Evolutionary conservation across 805 yeast species (phyloP).

Genomic region (Yamadazyma phyllophila): DNA sequence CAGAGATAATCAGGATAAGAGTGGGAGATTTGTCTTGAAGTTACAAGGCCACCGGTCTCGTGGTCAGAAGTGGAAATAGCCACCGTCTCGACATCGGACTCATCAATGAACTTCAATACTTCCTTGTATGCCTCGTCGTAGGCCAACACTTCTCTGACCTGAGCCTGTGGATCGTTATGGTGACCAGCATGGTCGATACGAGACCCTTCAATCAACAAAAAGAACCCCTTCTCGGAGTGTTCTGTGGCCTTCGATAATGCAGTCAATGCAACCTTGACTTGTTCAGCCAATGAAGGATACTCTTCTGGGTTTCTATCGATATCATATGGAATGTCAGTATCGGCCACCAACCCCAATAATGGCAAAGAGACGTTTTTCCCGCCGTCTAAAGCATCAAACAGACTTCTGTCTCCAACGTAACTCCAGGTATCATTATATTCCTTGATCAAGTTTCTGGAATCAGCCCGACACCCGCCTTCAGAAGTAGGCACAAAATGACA

Average conservation of each 20-base stretch:
- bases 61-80: slow-evolving; percentile 86
- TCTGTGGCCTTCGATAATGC: slow-evolving; percentile 65
- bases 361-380: slow-evolving; percentile 73
- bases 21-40: slow-evolving; percentile 70
- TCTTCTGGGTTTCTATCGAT: slow-evolving; percentile 62
- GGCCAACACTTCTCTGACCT: slow-evolving; percentile 84
- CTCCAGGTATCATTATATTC: slow-evolving; percentile 58
- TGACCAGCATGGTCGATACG: slow-evolving; percentile 96
- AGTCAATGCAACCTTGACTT: slow-evolving; percentile 68
- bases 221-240: slow-evolving; percentile 79
- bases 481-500: slow-evolving; percentile 66
- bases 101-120: slow-evolving; percentile 65
- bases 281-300: slow-evolving; percentile 78
- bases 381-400: slow-evolving; percentile 51
- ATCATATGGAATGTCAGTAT: slow-evolving; percentile 78
- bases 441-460: slow-evolving; percentile 61
- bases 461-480: slow-evolving; percentile 66
- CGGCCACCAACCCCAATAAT: slow-evolving; percentile 70
- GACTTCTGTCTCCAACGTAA: slow-evolving; percentile 55
- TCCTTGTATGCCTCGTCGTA: slow-evolving; percentile 77
- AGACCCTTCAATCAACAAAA: slow-evolving; percentile 83
- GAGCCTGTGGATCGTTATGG: slow-evolving; percentile 89
- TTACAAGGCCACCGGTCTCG: slow-evolving; percentile 88
- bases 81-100: slow-evolving; percentile 70
- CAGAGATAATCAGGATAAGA: slow-evolving; percentile 81